Base-by-base conservation (phyloP, 2,329 filamentous ascomycete species). In the Colletotrichum cereale region DNA sequence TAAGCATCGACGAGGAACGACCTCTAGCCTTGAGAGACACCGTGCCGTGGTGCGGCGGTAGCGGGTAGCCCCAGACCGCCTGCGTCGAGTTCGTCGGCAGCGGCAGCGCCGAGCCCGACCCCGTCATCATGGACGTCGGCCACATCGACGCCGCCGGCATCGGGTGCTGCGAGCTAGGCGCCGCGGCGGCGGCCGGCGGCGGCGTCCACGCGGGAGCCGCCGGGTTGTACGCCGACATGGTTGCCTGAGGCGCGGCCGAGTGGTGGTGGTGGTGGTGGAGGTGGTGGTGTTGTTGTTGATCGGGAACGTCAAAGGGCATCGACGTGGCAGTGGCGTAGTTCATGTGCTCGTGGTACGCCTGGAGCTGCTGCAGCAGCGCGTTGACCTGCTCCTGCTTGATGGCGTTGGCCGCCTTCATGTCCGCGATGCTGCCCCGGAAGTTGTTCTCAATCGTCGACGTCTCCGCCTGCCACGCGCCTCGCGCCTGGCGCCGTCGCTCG, bases 1-100 rank as follows among this genome's bases (percentile, higher is more conserved):
- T 91, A 2, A 92, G 86, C 90, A 92, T 92, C 68, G 88, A 91
- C 12, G 88, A 91, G 38, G 89, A 91, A 60, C 90, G 87, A 29
- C 88, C 89, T 55, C 89, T 82, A 38, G 83, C 82, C 78, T 84
- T 86, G 74, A 74, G 77, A 72, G 74, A 79, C 74, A 76, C 80
- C 58, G 83, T 83, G 60, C 65, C 42, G 12, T 70, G 66, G n/a
- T 69, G 66, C 61, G 68, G 44, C 55, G 71, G n/a, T n/a, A n/a
- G 48, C 68, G 73, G 42, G 66, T 74, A 38, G 57, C 75, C 31
- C 76, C 71, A 71, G 6, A 71, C 67, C 8, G 61, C 47, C 21
- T 58, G 55, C 40, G 78, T 79, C 40, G 76, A 77, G 24, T 76
- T 76, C 5, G 81, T 77, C 31, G 80, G 77, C 52, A 77, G 75